Percentiles rank a stretch among this genome's conserved stretches.
phyloP scores from a whole-genome alignment of 345 rosid genomes.

The Aquilaria sinensis region DNA sequence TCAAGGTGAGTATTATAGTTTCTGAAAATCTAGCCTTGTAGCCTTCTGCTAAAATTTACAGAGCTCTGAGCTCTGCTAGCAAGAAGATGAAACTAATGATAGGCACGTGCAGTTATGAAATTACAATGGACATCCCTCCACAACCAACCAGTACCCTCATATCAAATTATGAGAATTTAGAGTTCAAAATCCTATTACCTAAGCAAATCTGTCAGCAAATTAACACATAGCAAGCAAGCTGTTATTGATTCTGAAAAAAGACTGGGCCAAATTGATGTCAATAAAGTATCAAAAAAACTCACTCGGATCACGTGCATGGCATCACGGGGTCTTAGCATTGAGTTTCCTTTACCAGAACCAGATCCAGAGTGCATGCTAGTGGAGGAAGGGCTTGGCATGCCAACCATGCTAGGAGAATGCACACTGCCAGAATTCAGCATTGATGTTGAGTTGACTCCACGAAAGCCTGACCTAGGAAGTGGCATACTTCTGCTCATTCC shows the following conservation, averaged over 20 bases:
- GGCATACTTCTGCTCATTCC: conserved; percentile 69
- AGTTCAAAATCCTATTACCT: too few relatives aligned
- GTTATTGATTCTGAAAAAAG: neutral
- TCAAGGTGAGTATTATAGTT: too few relatives aligned
- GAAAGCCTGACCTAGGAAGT: conserved; percentile 73
- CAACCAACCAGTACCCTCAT: too few relatives aligned
- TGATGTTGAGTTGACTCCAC: conserved; percentile 65
- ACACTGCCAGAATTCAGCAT: conserved; percentile 56
- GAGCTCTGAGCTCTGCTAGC: too few relatives aligned
- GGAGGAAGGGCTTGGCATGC: conserved; percentile 57
- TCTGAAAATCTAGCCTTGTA: too few relatives aligned
- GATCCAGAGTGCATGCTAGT: conserved; percentile 47
- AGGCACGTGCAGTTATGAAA: too few relatives aligned
- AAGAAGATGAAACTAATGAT: too few relatives aligned
- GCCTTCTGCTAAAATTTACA: too few relatives aligned
- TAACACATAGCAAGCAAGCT: neutral
- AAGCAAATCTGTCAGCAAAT: too few relatives aligned
- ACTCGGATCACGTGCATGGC: conserved; percentile 71
- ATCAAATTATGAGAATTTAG: too few relatives aligned
- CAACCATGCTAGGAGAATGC: conserved; percentile 65
- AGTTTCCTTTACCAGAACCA: conserved; percentile 63
- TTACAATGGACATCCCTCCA: too few relatives aligned
- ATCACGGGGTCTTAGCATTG: conserved; percentile 77
- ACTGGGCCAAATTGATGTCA: neutral
- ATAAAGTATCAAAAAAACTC: conserved; percentile 21